phyloP scores from a whole-genome alignment of 1,284 basidiomycete genomes.

The Austropuccinia psidii region DNA sequence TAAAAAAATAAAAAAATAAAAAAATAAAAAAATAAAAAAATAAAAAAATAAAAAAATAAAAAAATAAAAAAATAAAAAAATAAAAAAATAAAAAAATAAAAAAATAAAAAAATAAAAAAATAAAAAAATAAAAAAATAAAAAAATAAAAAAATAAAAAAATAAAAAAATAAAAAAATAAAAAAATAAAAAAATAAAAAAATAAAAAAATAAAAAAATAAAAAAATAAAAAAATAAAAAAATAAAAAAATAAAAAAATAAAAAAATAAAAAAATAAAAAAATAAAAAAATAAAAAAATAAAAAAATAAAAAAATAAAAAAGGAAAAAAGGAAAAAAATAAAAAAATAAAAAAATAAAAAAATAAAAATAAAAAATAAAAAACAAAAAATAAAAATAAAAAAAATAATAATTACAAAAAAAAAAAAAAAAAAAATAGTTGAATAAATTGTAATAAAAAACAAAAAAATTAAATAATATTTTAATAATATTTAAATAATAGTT shows the following conservation, averaged over 20 bases:
- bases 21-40: background rate
- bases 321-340: no score
- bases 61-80: background rate
- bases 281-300: background rate
- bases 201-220: background rate
- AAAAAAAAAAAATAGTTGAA: no score
- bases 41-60: background rate
- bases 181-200: background rate
- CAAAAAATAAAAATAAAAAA: no score
- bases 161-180: background rate
- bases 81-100: background rate
- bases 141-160: background rate
- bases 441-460: no score
- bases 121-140: background rate
- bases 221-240: background rate
- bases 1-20: background rate
- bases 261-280: background rate
- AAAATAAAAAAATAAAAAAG: background rate
- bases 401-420: no score
- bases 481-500: no score
- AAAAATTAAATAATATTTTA: no score
- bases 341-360: no score
- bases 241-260: background rate
- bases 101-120: background rate
- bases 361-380: no score